Evolutionary conservation across 73 alveolate genomes (phyloP), one percentile per base, ranked within the genome.

Genomic region (Paramecium sonneborni): DNA sequence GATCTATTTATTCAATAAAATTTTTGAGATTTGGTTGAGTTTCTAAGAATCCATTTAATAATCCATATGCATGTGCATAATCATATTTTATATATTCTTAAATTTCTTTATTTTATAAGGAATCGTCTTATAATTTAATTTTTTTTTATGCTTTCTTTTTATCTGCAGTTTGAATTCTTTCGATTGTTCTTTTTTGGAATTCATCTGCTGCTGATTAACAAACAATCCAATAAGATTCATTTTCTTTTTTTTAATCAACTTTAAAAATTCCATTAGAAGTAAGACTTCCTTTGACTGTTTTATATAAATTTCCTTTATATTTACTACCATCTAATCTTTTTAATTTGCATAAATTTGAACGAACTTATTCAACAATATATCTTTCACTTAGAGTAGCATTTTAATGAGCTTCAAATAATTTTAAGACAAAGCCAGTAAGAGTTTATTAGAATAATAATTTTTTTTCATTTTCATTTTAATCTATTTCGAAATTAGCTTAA

Each of bases 201-300:
- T 74, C 87, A 74, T 74, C 87, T 11, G 87, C 87, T 4, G 56
- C 56, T 5, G 34, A 21, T 74, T 28, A 34, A n/a, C 58, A 37
- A 34, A 74, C 58, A 5, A 74, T 74, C 87, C 87, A 74, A 74
- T 74, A 74, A 14, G 67, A 37, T 23, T 74, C 87, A 74, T 74
- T 74, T 34, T 74, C 87, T 20, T 37, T 74, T 32, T 37, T 74
- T 32, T 74, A 5, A 26, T 62, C 84, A 28, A 34, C 44, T 39
- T 18, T 74, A 39, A 74, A 74, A 0, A 74, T 74, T 21, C 87
- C 87, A 74, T 74, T 74, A 32, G 87, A 74, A 12, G 87, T 74
- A 4, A 74, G 20, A 74, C 87, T 74, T 12, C 87, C 87, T 37
- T 74, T 74, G 1, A 74, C 87, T 15, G 87, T 74, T 37, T 74